Base-by-base conservation (phyloP, 1,139 yeast species). In the Debaryomycetaceae sp. region DNA sequence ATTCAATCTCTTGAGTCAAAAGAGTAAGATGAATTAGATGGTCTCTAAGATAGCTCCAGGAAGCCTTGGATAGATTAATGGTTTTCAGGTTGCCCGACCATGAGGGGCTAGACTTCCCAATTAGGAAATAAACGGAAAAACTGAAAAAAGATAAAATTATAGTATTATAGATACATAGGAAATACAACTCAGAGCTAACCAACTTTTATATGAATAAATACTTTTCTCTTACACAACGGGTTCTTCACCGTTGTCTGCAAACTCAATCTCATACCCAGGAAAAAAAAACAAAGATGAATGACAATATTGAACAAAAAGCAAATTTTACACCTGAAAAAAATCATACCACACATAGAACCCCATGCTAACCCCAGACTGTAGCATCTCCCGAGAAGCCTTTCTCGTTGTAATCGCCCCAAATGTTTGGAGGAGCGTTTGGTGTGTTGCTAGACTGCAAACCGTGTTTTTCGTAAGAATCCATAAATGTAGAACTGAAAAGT, bases 331-430 rank as follows among this genome's bases (percentile, higher is more conserved):
- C 11, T 33, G n/a, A 5, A 33, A 33, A 17, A 14, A n/a, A 4
- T 17, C 13, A 16, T 31, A 18, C 22, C 16, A 16, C 18, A 11
- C 18, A 15, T 16, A 13, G 16, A 2, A 7, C 16, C 15, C 3
- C 11, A 11, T 31, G n/a, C 32, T 50, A 52, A 26, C 53, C 55
- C 56, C 57, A 52, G 18, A 52, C 57, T 22, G 55, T 43, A 11
- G 57, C 44, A 35, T 48, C 53, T 22, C 42, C 45, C 7, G n/a
- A n/a, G 6, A 41, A 24, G 34, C 24, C 44, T 13, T 16, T 30
- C 5, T 18, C 37, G 30, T 33, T 41, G 34, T 41, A 37, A 34
- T 43, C 44, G 6, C 49, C 51, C 55, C 54, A 47, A 40, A 49
- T 51, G 36, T 40, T 45, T 32, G 39, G 30, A 26, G 38, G 16